Evolutionary conservation across 2,329 filamentous ascomycete genomes (phyloP).

Genomic region (Aspergillus sp.): DNA sequence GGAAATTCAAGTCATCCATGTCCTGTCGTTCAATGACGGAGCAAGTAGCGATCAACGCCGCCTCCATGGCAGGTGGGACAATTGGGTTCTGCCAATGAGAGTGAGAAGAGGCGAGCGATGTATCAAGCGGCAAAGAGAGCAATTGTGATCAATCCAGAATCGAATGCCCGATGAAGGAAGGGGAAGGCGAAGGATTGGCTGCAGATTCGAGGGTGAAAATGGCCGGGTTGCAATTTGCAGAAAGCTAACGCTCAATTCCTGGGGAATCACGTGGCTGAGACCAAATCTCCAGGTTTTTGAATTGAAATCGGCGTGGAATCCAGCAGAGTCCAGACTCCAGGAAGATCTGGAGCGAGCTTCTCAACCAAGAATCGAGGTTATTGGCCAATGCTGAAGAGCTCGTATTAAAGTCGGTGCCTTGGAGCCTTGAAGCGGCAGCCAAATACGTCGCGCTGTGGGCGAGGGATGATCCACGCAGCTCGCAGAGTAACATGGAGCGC

Average conservation of each 20-base stretch:
- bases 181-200: background rate
- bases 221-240: background rate
- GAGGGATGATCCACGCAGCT: background rate
- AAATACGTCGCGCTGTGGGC: background rate
- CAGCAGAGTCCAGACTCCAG: background rate
- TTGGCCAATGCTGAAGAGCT: background rate
- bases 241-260: background rate
- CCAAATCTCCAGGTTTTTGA: background rate
- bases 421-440: background rate
- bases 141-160: conserved; percentile 8
- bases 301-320: background rate
- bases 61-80: conserved; percentile 3
- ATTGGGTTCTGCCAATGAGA: conserved; percentile 9
- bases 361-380: background rate
- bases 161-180: background rate
- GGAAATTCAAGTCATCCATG: background rate
- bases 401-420: background rate
- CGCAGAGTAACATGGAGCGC: background rate
- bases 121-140: background rate
- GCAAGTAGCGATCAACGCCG: conserved; percentile 5
- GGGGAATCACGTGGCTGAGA: background rate
- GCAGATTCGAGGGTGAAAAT: background rate
- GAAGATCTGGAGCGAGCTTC: background rate
- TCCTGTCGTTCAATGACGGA: background rate
- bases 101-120: background rate